These are phyloP conservation scores for Neurospora sp. DNA, from an alignment of 495 filamentous ascomycete genomes.

Conservation along the genomic window DNA sequence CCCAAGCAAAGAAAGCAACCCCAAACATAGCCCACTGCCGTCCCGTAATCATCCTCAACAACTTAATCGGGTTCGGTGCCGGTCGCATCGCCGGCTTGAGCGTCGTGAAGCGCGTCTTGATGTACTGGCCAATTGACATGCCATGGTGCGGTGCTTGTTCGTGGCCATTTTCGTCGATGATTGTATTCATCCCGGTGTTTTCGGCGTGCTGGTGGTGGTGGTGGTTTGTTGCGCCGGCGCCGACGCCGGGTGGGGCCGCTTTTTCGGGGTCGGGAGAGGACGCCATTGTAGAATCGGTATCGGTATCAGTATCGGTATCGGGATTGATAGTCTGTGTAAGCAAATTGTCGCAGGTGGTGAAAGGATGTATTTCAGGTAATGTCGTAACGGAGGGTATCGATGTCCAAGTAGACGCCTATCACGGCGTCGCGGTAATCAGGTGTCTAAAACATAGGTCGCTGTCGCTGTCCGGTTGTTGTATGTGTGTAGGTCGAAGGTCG, in stretches of 20 bases:
- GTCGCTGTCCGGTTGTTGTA: background rate
- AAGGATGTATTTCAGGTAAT: background rate
- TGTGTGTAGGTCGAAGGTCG: background rate
- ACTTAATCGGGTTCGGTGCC: slow-evolving; percentile 69
- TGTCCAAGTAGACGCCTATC: background rate
- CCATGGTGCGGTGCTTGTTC: slow-evolving; percentile 27
- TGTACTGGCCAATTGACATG: slow-evolving; percentile 53
- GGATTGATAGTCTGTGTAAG: too few relatives aligned
- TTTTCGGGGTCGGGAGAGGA: slow-evolving; percentile 5
- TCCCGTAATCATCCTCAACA: slow-evolving; percentile 56
- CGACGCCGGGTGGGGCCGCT: background rate
- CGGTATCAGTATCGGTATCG: background rate
- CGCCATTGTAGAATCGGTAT: background rate
- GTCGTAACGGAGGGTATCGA: background rate
- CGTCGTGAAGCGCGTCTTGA: slow-evolving; percentile 59
- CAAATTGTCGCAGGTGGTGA: background rate
- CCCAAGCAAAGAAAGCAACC: slow-evolving; percentile 63
- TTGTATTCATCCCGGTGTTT: background rate
- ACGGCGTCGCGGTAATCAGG: background rate
- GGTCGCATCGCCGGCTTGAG: slow-evolving; percentile 66
- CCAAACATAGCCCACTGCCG: slow-evolving; percentile 83
- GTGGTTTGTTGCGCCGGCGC: background rate
- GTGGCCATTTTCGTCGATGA: background rate
- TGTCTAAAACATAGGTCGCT: background rate
- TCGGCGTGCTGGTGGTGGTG: background rate